These are phyloP conservation scores for Scutellaria barbata DNA, from an alignment of 257 asterid species.

Conservation along the genomic window DNA sequence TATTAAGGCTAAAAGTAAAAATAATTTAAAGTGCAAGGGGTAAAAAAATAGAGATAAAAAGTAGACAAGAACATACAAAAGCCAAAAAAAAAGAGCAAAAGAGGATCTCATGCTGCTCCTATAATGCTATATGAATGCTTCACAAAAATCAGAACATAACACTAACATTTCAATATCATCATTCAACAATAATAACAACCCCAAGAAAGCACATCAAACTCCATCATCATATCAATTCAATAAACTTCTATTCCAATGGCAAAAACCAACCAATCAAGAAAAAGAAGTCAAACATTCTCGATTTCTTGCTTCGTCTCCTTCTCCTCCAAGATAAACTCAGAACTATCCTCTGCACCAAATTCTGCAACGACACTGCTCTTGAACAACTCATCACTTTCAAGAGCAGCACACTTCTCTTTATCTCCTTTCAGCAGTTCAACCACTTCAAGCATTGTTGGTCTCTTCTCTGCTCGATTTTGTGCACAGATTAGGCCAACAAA, in stretches of 20 bases:
- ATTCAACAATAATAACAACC: slow-evolving; percentile 23
- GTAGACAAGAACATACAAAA: no score
- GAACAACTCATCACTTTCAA: slow-evolving; percentile 81
- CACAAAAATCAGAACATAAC: not conserved
- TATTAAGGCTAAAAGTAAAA: no score
- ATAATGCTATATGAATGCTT: no score
- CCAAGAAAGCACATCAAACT: slow-evolving; percentile 19
- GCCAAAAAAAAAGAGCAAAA: no score
- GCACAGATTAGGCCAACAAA: slow-evolving; percentile 70
- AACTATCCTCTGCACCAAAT: slow-evolving; percentile 56
- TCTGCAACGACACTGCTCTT: slow-evolving; percentile 41
- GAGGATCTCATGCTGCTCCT: no score
- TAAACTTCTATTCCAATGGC: slow-evolving; percentile 2
- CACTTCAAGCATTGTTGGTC: slow-evolving; percentile 83
- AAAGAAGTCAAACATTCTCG: slow-evolving; percentile 46
- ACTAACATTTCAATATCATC: slow-evolving; percentile 13
- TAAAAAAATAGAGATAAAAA: no score
- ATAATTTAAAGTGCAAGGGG: no score
- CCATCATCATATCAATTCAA: slow-evolving; percentile 14
- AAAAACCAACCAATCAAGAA: slow-evolving; percentile 24
- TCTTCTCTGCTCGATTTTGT: slow-evolving; percentile 67
- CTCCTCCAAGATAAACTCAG: slow-evolving; percentile 48
- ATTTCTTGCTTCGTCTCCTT: slow-evolving; percentile 61
- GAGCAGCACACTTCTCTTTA: slow-evolving; percentile 61
- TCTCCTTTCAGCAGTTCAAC: slow-evolving; percentile 77